Conservation (phyloP, 305 asterid species). For the Fraxinus velutina region DNA sequence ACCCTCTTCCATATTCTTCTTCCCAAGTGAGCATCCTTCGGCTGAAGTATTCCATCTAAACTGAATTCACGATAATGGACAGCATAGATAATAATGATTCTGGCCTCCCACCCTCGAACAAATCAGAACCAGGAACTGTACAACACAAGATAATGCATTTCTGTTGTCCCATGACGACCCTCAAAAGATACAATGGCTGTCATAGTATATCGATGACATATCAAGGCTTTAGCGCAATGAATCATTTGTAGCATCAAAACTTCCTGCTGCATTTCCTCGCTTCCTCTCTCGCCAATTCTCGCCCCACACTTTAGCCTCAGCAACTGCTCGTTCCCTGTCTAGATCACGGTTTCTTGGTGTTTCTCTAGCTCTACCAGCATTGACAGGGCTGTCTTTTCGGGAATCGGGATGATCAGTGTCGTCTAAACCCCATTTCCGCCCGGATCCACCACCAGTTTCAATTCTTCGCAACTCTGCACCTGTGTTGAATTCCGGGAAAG, state of each 20-base stretch:
- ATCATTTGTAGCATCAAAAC: constrained; percentile 48
- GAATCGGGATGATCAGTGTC: constrained; percentile 56
- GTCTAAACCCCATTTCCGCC: constrained; percentile 68
- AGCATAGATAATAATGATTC: background rate
- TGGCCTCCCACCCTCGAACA: background rate
- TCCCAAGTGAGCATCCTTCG: background rate
- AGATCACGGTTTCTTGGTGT: constrained; percentile 43
- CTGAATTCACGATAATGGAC: constrained; percentile 14
- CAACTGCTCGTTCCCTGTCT: constrained; percentile 59
- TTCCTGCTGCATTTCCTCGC: constrained; percentile 33
- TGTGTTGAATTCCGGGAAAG: constrained; percentile 35
- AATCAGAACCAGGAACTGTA: background rate
- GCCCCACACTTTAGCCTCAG: constrained; percentile 66
- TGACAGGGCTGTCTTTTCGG: constrained; percentile 59
- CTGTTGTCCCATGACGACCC: background rate
- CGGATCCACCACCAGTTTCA: constrained; percentile 62
- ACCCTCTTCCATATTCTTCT: constrained; percentile 3
- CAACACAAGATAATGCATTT: background rate
- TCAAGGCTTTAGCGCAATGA: constrained; percentile 12
- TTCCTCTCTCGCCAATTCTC: constrained; percentile 53
- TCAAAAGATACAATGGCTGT: background rate
- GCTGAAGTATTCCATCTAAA: constrained; percentile 23
- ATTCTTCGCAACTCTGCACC: constrained; percentile 55
- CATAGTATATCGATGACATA: background rate
- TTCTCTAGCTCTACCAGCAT: constrained; percentile 54